A percentile compares a stretch with the other conserved stretches of the same genome.
Conservation (phyloP, 2,329 filamentous ascomycete genomes). For the Fusarium sp. region DNA sequence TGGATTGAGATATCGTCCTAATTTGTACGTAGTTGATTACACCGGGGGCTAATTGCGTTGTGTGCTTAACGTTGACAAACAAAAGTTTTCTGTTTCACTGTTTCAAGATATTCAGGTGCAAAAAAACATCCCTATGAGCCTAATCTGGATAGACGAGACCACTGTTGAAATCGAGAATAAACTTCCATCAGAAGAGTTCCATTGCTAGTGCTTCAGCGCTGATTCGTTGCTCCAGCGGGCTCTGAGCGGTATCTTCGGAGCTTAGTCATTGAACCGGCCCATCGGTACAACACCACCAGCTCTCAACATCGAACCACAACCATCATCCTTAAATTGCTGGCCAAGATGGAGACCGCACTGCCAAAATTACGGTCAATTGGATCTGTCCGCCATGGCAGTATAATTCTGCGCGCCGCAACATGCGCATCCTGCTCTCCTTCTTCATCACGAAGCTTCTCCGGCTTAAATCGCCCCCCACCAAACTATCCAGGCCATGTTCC, state of each 20-base stretch:
- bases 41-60: no score
- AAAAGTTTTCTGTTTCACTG: no score
- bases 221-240: conserved; percentile 6
- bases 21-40: no score
- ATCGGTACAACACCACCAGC: conserved; percentile 5
- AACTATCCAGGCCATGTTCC: conserved; percentile 96
- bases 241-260: neutral
- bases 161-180: no score
- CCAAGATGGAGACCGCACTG: conserved; percentile 48
- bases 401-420: conserved; percentile 36
- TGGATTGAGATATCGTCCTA: no score
- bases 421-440: conserved; percentile 43
- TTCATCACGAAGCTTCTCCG: conserved; percentile 73
- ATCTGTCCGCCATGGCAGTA: conserved; percentile 24
- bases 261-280: conserved; percentile 22
- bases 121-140: no score
- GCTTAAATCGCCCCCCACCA: conserved; percentile 85
- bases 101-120: no score
- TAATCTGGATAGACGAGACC: no score
- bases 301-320: conserved; percentile 35
- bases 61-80: no score
- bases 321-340: conserved; percentile 13
- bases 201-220: conserved; percentile 16
- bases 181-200: neutral
- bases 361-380: conserved; percentile 42